These are phyloP conservation scores for Pseudonitzschia delicatissima DNA, from an alignment of 108 stramenopile species.

Conservation along the genomic window DNA sequence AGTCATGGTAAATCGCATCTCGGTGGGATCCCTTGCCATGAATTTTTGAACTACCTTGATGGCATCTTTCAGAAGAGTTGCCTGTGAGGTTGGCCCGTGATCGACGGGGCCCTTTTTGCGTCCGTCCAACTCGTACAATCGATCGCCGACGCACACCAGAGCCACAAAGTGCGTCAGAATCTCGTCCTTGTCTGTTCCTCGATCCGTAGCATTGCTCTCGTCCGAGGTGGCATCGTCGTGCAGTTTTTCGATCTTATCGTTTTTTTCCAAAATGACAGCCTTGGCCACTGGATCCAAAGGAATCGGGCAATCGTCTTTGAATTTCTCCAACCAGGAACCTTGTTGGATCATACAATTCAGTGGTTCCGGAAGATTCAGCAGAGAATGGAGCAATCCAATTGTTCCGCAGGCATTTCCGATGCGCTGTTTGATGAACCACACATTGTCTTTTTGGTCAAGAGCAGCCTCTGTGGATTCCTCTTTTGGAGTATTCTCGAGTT, in stretches of 20 bases:
- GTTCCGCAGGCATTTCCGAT: slow-evolving; percentile 86
- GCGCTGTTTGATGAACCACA: slow-evolving; percentile 72
- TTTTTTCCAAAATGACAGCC: slow-evolving; percentile 57
- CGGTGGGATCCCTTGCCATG: slow-evolving; percentile 65
- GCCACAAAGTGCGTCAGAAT: slow-evolving; percentile 86
- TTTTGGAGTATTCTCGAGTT: slow-evolving; percentile 8
- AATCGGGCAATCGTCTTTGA: slow-evolving; percentile 38
- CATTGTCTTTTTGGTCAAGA: slow-evolving; percentile 27
- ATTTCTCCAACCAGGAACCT: slow-evolving; percentile 57
- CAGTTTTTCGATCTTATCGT: slow-evolving; percentile 48
- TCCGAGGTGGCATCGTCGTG: slow-evolving; percentile 60
- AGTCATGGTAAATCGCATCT: slow-evolving; percentile 71
- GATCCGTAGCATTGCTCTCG: slow-evolving; percentile 40
- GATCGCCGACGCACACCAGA: slow-evolving; percentile 59
- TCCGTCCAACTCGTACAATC: slow-evolving; percentile 91
- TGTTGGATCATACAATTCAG: slow-evolving; percentile 30
- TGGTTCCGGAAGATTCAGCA: slow-evolving; percentile 48
- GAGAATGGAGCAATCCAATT: slow-evolving; percentile 69
- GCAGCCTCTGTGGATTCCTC: slow-evolving; percentile 17
- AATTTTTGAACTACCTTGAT: slow-evolving; percentile 45
- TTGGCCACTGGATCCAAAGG: slow-evolving; percentile 42
- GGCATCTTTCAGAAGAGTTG: slow-evolving; percentile 54
- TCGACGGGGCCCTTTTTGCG: slow-evolving; percentile 75
- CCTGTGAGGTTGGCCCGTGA: slow-evolving; percentile 49
- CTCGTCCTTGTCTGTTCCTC: slow-evolving; percentile 45